phyloP scores from a whole-genome alignment of 106 monocot genomes.

The Dendrobium catenatum region DNA sequence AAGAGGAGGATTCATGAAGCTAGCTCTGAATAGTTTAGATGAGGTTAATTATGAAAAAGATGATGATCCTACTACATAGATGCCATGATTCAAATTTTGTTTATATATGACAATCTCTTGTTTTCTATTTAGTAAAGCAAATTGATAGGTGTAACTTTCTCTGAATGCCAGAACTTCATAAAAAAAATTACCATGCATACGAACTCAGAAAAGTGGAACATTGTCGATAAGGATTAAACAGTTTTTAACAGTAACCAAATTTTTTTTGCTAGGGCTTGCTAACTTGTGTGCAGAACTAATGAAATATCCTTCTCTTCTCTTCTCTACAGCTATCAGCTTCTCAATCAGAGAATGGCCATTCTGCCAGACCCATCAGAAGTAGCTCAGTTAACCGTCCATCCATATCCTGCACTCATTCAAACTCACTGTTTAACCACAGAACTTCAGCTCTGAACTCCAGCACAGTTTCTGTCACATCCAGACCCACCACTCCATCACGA shows the following conservation, averaged over 20 bases:
- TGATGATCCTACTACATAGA: background rate
- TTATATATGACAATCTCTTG: background rate
- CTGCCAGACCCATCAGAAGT: slow-evolving; percentile 44
- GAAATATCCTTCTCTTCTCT: background rate
- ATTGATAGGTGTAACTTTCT: background rate
- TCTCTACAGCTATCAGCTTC: slow-evolving; percentile 36
- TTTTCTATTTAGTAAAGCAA: background rate
- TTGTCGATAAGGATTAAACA: too few relatives aligned
- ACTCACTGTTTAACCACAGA: slow-evolving; percentile 26
- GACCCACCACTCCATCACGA: slow-evolving; percentile 66
- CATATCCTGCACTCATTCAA: slow-evolving; percentile 22
- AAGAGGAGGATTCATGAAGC: too few relatives aligned
- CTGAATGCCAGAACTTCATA: background rate
- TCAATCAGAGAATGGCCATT: slow-evolving; percentile 35
- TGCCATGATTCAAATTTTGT: background rate
- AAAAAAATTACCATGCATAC: background rate
- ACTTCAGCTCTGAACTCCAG: slow-evolving; percentile 57
- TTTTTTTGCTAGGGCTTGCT: background rate
- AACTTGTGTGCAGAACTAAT: background rate
- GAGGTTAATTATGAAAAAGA: background rate
- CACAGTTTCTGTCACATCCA: slow-evolving; percentile 50
- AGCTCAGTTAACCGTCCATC: slow-evolving; percentile 51
- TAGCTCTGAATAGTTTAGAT: too few relatives aligned
- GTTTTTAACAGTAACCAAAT: background rate
- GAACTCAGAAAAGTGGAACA: background rate